Base-by-base conservation (phyloP, 257 asterid species). In the Nicotiana benthamiana region DNA sequence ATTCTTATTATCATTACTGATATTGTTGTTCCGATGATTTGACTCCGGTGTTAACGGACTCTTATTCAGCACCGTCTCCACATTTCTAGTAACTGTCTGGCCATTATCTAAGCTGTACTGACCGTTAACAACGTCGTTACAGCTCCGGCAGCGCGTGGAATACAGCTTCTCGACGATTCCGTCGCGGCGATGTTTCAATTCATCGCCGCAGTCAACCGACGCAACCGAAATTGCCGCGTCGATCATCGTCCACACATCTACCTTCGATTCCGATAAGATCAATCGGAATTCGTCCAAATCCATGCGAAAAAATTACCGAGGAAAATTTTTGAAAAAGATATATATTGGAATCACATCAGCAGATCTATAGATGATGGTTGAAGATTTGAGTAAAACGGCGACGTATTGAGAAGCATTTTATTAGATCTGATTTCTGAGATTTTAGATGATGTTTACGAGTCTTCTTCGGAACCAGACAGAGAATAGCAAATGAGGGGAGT, bases 151-250 rank as follows among this genome's bases (percentile, higher is more conserved):
- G 6, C 82, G 79, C 22, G 91, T 87, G 4, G 90, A 85, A 85
- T 92, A 96, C 8, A 96, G 89, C 59, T 86, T 76, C 88, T 90
- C 92, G 2, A 96, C 94, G 46, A 96, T 94, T 65, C 88, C 82
- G 74, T 92, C 98, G 48, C 98, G 84, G 26, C 97, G 97, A 83
- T 86, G 83, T 79, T 89, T 94, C 86, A 96, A 76, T 12, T 94
- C 97, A 2, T 89, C 92, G 60, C 86, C 84, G 86, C 82, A 87
- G 85, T 96, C 99, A 52, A 88, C 52, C 62, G 89, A 57, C 27
- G 98, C 99, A 68, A 96, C 92, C 74, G 85, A 80, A 65, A 96
- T 91, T 82, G 99, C 99, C 68, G 98, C 82, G 8, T 91, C 96
- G 27, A 96, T 94, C 83, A 96, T 48, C 54, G 89, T 74, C 99